Conservation (phyloP, 2,329 filamentous ascomycete species). For the Metarhizium guizhouense region DNA sequence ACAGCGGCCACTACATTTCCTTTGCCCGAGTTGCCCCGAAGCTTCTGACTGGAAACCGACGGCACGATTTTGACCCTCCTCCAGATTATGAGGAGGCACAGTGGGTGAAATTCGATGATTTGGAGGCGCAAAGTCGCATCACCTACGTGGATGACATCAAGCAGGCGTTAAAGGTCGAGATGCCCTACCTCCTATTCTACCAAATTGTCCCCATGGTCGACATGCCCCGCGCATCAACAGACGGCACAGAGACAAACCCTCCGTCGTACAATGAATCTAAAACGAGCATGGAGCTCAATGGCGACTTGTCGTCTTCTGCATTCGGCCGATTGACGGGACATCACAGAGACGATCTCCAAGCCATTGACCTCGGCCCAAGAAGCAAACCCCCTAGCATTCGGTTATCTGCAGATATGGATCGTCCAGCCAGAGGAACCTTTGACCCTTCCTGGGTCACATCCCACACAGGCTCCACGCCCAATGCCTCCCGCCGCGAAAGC, state of each 20-base stretch:
- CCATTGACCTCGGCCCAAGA: constrained; percentile 13
- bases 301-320: constrained; percentile 8
- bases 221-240: constrained; percentile 40
- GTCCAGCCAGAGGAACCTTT: constrained; percentile 37
- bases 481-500: constrained; percentile 40
- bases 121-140: constrained; percentile 60
- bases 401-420: constrained; percentile 46
- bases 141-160: constrained; percentile 69
- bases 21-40: constrained; percentile 68
- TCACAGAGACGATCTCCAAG: constrained; percentile 17
- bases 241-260: constrained; percentile 39
- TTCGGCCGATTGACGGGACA: not conserved
- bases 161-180: constrained; percentile 71
- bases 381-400: constrained; percentile 41
- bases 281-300: constrained; percentile 27
- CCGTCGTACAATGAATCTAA: constrained; percentile 51
- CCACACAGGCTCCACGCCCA: constrained; percentile 21
- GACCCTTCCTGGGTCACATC: constrained; percentile 32
- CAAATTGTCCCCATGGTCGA: constrained; percentile 85
- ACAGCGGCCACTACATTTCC: constrained; percentile 86
- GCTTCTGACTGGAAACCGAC: constrained; percentile 50
- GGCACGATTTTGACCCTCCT: constrained; percentile 46
- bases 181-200: constrained; percentile 91
- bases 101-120: constrained; percentile 91
- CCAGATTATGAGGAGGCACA: constrained; percentile 61